Evolutionary conservation across 148 eudicot genomes (phyloP).

Genomic region (Fagopyrum tataricum): DNA sequence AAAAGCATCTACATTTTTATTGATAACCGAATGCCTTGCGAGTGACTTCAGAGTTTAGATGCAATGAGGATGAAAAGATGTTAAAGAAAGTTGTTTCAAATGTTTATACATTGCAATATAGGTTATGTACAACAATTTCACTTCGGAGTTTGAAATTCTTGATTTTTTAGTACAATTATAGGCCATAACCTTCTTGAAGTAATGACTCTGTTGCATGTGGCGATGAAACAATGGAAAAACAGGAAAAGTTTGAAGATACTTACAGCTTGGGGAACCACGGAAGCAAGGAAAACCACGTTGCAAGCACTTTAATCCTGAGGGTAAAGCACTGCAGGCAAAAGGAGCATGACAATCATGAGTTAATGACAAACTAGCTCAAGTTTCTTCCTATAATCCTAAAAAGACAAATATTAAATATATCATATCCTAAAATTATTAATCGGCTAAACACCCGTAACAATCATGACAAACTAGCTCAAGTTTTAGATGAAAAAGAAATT

Average conservation of each 20-base stretch:
- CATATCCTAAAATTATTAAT: not conserved
- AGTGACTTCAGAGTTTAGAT: too few relatives aligned
- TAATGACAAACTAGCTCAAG: too few relatives aligned
- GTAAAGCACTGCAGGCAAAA: conserved; percentile 7
- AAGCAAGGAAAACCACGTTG: conserved; percentile 34
- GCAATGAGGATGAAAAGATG: too few relatives aligned
- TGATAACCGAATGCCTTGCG: too few relatives aligned
- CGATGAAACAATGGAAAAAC: not conserved
- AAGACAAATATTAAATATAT: conserved; percentile 1
- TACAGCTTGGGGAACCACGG: conserved; percentile 32
- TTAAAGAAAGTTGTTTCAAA: too few relatives aligned
- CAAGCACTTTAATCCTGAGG: conserved; percentile 28
- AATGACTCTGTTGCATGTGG: not conserved
- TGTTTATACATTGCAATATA: too few relatives aligned
- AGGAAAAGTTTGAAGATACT: conserved; percentile 12
- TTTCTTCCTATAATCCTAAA: not conserved
- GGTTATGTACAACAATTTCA: too few relatives aligned
- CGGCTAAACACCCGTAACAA: not conserved
- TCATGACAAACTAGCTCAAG: not conserved
- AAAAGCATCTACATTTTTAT: too few relatives aligned
- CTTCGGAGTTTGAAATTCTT: too few relatives aligned
- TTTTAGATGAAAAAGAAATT: not conserved
- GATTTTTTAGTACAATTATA: too few relatives aligned
- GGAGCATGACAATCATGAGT: too few relatives aligned
- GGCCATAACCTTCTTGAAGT: too few relatives aligned